Evolutionary conservation across 805 yeast species (phyloP).

Genomic region (Barnettozyma botsteinii): DNA sequence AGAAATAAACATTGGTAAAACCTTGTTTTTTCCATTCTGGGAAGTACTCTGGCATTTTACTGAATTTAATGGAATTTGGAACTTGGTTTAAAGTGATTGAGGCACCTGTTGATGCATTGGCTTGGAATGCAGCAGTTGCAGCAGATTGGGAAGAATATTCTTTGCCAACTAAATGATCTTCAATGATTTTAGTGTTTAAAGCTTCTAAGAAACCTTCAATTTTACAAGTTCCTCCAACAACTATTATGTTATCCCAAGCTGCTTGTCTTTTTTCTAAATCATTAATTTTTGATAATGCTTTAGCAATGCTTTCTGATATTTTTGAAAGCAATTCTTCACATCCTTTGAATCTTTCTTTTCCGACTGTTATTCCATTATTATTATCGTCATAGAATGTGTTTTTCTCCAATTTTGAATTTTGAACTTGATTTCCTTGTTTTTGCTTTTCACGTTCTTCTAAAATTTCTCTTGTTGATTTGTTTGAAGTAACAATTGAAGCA

Average conservation of each 20-base stretch:
- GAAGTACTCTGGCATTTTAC: conserved; percentile 83
- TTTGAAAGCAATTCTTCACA: conserved; percentile 50
- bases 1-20: conserved; percentile 68
- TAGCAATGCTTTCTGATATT: conserved; percentile 50
- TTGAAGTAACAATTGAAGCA: conserved; percentile 81
- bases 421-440: conserved; percentile 29
- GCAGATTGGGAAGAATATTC: conserved; percentile 20
- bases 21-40: conserved; percentile 88
- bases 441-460: conserved; percentile 57
- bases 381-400: conserved; percentile 69
- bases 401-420: conserved; percentile 67
- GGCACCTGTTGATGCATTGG: conserved; percentile 15
- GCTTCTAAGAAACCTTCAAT: conserved; percentile 76
- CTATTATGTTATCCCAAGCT: conserved; percentile 75
- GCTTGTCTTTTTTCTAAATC: conserved; percentile 72
- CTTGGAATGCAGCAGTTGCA: conserved; percentile 27
- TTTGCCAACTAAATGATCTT: conserved; percentile 44
- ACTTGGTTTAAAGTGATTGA: conserved; percentile 49
- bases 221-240: conserved; percentile 72
- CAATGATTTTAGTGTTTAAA: conserved; percentile 50
- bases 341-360: conserved; percentile 87
- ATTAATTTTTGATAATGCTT: conserved; percentile 48
- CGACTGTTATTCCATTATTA: conserved; percentile 60
- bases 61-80: conserved; percentile 66
- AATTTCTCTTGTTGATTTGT: conserved; percentile 57